Evolutionary conservation across 2,329 filamentous ascomycete species (phyloP), one percentile per base, ranked within the genome.

Genomic region (Fusarium oxysporum): DNA sequence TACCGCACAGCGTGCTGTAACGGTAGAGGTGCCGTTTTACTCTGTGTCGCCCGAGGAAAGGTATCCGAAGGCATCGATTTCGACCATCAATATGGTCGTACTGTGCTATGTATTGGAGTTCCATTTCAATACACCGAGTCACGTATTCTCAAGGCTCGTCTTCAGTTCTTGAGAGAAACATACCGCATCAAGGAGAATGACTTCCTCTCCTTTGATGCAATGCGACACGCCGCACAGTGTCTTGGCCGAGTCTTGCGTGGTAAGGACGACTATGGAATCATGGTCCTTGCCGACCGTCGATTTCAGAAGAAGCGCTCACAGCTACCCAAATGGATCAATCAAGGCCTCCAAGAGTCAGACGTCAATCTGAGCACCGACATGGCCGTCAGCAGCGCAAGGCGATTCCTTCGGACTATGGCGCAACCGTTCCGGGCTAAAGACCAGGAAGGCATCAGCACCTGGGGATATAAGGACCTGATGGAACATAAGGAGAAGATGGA

Each of bases 121-220:
- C 96, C 96, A 0, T 99, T 98, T 84, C 96, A 99, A 82, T 99
- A 99, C 84, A 99, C 97, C 5, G 96, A 99, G 81, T 98, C 95
- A 0, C 91, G 96, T 37, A 99, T 99, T 68, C 87, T 99, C 50
- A 99, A 98, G 84, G 96, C 96, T 2, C 91, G 96, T 5, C 89
- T 99, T 7, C 95, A 99, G 79, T 99, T 99, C 80, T 83, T 99
- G n/a, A 91, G 96, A 50, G 97, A 99, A 82, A 98, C 94, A 2
- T 99, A 98, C 81, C 93, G 95, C 62, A 99, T 99, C 81, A 91
- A 94, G 66, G 96, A 98, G 81, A 97, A 97, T 75, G 97, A 99
- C 80, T 99, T 99, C 80, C 85, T 99, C 14, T 98, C 96, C 25
- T 99, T 99, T 86, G 96, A 99, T 80, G 96, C 96, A 28, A 99